These are phyloP conservation scores for Saccharomyces hybrid DNA, from an alignment of 1,139 yeast genomes.

Conservation along the genomic window DNA sequence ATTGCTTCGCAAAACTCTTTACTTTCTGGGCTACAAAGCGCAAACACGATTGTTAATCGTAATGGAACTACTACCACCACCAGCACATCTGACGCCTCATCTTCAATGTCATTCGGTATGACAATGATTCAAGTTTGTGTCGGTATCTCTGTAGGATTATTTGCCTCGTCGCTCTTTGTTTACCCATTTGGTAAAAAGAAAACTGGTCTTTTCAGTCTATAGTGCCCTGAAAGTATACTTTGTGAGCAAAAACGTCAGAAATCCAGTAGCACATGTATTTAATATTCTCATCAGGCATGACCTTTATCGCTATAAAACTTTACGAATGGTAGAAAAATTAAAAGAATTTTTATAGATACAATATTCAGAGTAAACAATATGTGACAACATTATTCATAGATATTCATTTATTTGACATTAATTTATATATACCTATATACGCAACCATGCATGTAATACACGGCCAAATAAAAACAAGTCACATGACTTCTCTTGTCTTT, in stretches of 20 bases:
- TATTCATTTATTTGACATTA: background rate
- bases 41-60: constrained; percentile 57
- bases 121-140: constrained; percentile 90
- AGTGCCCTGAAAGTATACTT: constrained; percentile 7
- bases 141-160: constrained; percentile 89
- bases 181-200: constrained; percentile 88
- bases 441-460: too few relatives aligned
- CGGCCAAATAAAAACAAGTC: background rate
- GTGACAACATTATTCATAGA: too few relatives aligned
- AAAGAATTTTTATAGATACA: background rate
- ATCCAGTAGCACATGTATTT: background rate
- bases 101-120: constrained; percentile 57
- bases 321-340: background rate
- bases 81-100: constrained; percentile 26
- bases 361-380: too few relatives aligned
- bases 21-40: constrained; percentile 69
- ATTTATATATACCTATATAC: background rate
- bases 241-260: background rate
- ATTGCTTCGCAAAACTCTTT: constrained; percentile 83
- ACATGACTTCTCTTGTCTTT: background rate
- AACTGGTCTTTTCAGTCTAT: constrained; percentile 80
- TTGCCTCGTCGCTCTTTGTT: constrained; percentile 81
- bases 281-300: background rate
- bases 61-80: constrained; percentile 21
- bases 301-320: background rate